Percentiles rank a stretch among this genome's conserved stretches.
Conservation (phyloP, 441 rosid genomes). For the Theobroma grandiflorum region DNA sequence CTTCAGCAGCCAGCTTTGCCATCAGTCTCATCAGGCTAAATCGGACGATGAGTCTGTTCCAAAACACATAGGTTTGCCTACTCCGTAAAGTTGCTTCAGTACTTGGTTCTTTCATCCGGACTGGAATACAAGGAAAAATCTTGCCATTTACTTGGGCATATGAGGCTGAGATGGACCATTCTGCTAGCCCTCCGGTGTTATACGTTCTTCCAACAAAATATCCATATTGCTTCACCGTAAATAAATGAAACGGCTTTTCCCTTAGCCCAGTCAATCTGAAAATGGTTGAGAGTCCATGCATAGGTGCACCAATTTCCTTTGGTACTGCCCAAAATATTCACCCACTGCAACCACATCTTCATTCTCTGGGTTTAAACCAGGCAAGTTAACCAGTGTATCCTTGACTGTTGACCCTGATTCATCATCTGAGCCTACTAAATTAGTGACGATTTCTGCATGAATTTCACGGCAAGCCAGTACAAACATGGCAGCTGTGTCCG, state of each 20-base stretch:
- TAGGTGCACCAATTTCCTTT: constrained; percentile 87
- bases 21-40: neutral
- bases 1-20: neutral
- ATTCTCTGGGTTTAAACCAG: constrained; percentile 71
- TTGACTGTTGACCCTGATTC: constrained; percentile 47
- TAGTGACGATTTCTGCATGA: constrained; percentile 54
- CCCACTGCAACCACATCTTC: constrained; percentile 85
- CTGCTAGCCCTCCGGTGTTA: neutral
- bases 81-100: neutral
- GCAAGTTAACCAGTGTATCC: constrained; percentile 45
- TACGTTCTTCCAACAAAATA: neutral
- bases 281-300: constrained; percentile 92
- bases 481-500: constrained; percentile 97
- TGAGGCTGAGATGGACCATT: neutral
- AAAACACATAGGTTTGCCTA: neutral
- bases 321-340: constrained; percentile 91
- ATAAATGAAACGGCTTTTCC: neutral
- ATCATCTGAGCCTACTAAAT: constrained; percentile 49
- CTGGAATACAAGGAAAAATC: neutral
- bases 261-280: constrained; percentile 49
- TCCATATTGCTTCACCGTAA: neutral
- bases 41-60: neutral
- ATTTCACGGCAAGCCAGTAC: constrained; percentile 85
- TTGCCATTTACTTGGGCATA: neutral
- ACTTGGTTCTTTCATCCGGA: neutral